These are phyloP conservation scores for Mucor racemosus DNA, from an alignment of 371 early-diverging fungal species.

Conservation along the genomic window DNA sequence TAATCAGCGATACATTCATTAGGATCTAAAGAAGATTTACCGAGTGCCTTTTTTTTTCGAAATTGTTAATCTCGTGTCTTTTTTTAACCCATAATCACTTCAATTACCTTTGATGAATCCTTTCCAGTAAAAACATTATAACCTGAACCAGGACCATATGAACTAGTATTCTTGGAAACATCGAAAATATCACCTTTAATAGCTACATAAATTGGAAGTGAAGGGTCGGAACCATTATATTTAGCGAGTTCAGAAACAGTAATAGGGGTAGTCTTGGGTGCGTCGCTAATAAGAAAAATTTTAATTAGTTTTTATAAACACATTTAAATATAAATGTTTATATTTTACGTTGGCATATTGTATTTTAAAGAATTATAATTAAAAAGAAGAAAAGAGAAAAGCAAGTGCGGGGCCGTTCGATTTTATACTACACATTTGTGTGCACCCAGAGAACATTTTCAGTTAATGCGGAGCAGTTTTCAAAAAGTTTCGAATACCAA, in stretches of 20 bases:
- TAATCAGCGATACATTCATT: slow-evolving; percentile 78
- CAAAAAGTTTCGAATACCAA: too few relatives aligned
- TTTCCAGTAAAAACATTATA: slow-evolving; percentile 82
- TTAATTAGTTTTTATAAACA: neutral
- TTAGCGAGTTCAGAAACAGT: slow-evolving; percentile 69
- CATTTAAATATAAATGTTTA: neutral
- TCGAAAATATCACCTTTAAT: slow-evolving; percentile 86
- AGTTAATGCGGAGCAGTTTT: slow-evolving; percentile 2
- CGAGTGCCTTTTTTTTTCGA: slow-evolving; percentile 64
- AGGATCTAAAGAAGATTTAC: slow-evolving; percentile 72
- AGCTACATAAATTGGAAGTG: slow-evolving; percentile 78
- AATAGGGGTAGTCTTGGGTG: slow-evolving; percentile 57
- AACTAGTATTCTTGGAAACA: slow-evolving; percentile 67
- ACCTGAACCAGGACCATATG: slow-evolving; percentile 72
- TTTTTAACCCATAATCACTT: neutral
- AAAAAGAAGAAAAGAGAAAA: slow-evolving; percentile 12
- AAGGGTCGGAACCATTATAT: slow-evolving; percentile 72
- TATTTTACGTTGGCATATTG: slow-evolving; percentile 30
- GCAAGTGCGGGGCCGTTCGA: neutral
- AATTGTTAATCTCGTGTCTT: neutral
- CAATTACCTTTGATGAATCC: slow-evolving; percentile 73
- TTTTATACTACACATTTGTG: neutral
- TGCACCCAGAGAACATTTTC: neutral
- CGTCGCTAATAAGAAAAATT: slow-evolving; percentile 34
- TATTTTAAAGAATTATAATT: neutral